These are phyloP conservation scores for Phyllosticta paracitricarpa DNA, from an alignment of 2,329 filamentous ascomycete genomes.

Conservation along the genomic window DNA sequence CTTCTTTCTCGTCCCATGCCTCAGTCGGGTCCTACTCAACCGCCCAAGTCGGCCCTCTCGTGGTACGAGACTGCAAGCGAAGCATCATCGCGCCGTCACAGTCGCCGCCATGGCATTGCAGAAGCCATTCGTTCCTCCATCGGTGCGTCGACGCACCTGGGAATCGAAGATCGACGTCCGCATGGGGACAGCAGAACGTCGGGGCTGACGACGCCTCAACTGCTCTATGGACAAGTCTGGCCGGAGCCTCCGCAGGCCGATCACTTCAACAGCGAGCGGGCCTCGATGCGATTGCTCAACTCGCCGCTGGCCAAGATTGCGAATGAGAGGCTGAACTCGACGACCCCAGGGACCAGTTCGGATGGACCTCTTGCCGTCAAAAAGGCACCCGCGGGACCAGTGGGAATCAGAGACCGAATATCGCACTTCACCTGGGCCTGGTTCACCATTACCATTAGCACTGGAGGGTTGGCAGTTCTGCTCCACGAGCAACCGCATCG, in stretches of 20 bases:
- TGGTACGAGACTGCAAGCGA: background rate
- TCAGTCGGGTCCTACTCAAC: background rate
- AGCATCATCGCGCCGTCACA: background rate
- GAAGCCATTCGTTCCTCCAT: background rate
- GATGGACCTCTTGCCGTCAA: background rate
- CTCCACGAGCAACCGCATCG: constrained; percentile 33
- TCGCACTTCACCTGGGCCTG: constrained; percentile 39
- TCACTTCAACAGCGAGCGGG: background rate
- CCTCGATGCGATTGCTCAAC: background rate
- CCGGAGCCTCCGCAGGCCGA: background rate
- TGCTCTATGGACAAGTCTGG: background rate
- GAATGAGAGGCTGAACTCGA: background rate
- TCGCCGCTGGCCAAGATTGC: background rate
- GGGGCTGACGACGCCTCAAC: background rate
- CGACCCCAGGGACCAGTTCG: background rate
- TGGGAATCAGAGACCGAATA: constrained; percentile 16
- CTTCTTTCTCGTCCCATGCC: background rate
- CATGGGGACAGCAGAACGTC: background rate
- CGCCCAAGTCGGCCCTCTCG: background rate
- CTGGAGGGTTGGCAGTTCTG: constrained; percentile 37
- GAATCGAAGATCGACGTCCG: background rate
- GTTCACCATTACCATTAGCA: constrained; percentile 39
- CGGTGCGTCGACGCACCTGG: background rate
- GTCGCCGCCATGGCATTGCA: background rate
- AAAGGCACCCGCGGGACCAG: background rate